These are phyloP conservation scores for Piper betle DNA, from an alignment of 164 flowering plant genomes.

Conservation along the genomic window DNA sequence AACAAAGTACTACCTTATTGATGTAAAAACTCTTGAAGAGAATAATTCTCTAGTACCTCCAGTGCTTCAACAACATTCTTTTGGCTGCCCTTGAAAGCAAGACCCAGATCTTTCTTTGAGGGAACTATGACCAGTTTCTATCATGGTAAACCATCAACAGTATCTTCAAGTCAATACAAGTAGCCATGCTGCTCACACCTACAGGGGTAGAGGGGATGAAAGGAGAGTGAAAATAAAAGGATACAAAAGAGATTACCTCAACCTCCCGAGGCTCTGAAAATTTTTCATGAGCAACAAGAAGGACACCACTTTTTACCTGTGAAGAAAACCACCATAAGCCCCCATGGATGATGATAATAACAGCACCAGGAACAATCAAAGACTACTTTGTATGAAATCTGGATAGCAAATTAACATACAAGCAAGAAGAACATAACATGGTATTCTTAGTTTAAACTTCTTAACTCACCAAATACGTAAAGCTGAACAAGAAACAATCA, in stretches of 20 bases:
- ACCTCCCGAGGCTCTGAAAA: slow-evolving; percentile 67
- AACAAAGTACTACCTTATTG: neutral
- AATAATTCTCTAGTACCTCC: slow-evolving; percentile 42
- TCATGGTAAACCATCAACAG: neutral
- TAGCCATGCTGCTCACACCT: no score
- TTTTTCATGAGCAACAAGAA: slow-evolving; percentile 60
- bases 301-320: slow-evolving; percentile 83
- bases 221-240: neutral
- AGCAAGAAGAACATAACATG: no score
- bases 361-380: neutral
- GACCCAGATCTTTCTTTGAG: slow-evolving; percentile 79
- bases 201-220: neutral
- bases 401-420: no score
- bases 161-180: no score
- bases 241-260: slow-evolving; percentile 42
- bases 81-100: slow-evolving; percentile 81
- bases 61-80: slow-evolving; percentile 82
- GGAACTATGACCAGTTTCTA: slow-evolving; percentile 83
- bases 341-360: neutral
- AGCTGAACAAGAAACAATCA: no score
- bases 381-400: no score
- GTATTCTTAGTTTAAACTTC: no score
- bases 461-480: no score
- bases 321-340: neutral
- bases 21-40: neutral